These are phyloP conservation scores for Pestalotiopsis sp. DNA, from an alignment of 2,329 filamentous ascomycete species.

Conservation along the genomic window DNA sequence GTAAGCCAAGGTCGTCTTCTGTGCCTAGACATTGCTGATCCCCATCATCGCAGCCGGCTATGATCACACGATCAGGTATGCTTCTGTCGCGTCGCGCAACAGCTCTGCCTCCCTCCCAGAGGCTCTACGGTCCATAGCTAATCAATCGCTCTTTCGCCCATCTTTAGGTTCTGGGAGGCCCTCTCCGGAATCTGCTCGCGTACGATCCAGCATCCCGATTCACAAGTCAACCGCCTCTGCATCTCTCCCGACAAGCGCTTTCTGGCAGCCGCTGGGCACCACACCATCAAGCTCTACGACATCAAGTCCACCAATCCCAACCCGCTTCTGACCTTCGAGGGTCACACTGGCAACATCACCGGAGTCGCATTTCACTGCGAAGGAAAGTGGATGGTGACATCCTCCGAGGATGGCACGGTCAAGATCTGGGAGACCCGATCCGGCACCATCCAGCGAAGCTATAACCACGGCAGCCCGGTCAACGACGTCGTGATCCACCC, in stretches of 20 bases:
- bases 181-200: conserved; percentile 96
- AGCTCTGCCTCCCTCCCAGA: neutral
- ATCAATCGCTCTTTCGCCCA: neutral
- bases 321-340: conserved; percentile 89
- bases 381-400: conserved; percentile 99
- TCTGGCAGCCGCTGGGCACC: conserved; percentile 77
- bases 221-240: conserved; percentile 96
- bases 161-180: conserved; percentile 89
- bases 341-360: conserved; percentile 93
- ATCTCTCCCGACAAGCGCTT: conserved; percentile 98
- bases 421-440: conserved; percentile 95
- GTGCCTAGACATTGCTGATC: conserved; percentile 13
- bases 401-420: conserved; percentile 92
- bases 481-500: conserved; percentile 99
- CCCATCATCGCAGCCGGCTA: conserved; percentile 51
- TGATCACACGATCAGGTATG: conserved; percentile 63
- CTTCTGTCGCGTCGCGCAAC: conserved; percentile 3
- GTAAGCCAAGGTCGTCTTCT: conserved; percentile 35
- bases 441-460: conserved; percentile 87
- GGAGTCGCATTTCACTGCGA: conserved; percentile 98
- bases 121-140: neutral
- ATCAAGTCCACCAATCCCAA: conserved; percentile 98
- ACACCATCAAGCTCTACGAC: conserved; percentile 96
- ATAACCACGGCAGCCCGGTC: conserved; percentile 83
- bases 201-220: conserved; percentile 97